These are phyloP conservation scores for Pyrus betulifolia DNA, from an alignment of 306 rosid species.

Conservation along the genomic window DNA sequence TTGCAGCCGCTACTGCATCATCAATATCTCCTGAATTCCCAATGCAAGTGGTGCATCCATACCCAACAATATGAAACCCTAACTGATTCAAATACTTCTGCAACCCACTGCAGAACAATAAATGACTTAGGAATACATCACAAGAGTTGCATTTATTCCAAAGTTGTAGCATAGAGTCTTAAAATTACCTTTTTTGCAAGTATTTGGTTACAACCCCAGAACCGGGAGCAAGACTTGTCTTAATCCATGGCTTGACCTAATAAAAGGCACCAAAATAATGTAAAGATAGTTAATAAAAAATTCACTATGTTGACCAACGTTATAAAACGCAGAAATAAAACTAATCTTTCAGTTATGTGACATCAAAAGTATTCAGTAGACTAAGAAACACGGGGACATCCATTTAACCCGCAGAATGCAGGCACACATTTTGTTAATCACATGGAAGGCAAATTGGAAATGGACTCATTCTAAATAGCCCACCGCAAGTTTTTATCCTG, in stretches of 20 bases:
- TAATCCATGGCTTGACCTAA: constrained; percentile 96
- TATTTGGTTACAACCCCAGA: constrained; percentile 96
- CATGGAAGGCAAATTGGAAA: not conserved
- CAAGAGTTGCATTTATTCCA: not conserved
- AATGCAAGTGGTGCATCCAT: constrained; percentile 98
- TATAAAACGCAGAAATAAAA: not conserved
- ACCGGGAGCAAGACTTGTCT: constrained; percentile 98
- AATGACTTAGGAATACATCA: constrained; percentile 12
- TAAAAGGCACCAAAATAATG: not conserved
- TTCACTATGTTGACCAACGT: not conserved
- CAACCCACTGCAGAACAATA: constrained; percentile 53
- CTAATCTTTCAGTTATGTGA: not conserved
- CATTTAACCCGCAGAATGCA: not conserved
- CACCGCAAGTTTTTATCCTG: not conserved
- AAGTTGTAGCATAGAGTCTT: not conserved
- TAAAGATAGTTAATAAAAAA: not conserved
- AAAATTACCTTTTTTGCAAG: constrained; percentile 63
- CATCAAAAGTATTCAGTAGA: not conserved
- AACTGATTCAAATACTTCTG: constrained; percentile 85
- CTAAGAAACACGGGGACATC: not conserved
- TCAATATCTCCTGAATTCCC: constrained; percentile 94
- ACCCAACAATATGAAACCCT: constrained; percentile 86
- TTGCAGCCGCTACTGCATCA: constrained; percentile 79
- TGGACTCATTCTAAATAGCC: not conserved
- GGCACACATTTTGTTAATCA: not conserved